A percentile compares a stretch with the other conserved stretches of the same genome.
phyloP scores from a whole-genome alignment of 2,329 filamentous ascomycete genomes.

The Gaeumannomyces tritici region DNA sequence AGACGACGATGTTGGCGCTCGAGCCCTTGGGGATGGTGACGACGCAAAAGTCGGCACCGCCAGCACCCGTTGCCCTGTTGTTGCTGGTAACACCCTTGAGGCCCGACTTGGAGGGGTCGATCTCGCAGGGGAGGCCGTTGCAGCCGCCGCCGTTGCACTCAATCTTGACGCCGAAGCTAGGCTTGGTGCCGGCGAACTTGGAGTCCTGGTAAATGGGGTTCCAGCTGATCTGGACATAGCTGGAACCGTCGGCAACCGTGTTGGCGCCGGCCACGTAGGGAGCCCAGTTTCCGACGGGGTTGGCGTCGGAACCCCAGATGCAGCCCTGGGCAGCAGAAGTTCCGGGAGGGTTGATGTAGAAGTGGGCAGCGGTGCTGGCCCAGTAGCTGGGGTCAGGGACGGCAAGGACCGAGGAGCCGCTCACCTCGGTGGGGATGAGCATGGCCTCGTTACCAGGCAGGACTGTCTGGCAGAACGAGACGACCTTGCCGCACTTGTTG shows the following conservation, averaged over 20 bases:
- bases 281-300: conserved; percentile 65
- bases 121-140: conserved; percentile 65
- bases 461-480: conserved; percentile 73
- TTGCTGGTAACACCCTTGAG: conserved; percentile 51
- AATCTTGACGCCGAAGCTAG: conserved; percentile 60
- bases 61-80: conserved; percentile 48
- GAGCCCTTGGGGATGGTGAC: conserved; percentile 61
- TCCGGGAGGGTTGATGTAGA: conserved; percentile 71
- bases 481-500: conserved; percentile 52
- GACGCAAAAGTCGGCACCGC: conserved; percentile 63
- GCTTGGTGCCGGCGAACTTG: conserved; percentile 43
- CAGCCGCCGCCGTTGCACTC: conserved; percentile 55
- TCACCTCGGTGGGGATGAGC: conserved; percentile 68
- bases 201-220: conserved; percentile 63
- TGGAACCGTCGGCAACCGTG: conserved; percentile 52
- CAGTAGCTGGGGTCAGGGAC: conserved; percentile 64
- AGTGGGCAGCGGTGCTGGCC: conserved; percentile 65
- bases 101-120: conserved; percentile 47
- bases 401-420: conserved; percentile 48
- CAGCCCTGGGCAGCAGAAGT: conserved; percentile 50
- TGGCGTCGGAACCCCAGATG: conserved; percentile 56
- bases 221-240: conserved; percentile 67
- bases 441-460: conserved; percentile 73
- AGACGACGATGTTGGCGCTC: conserved; percentile 59
- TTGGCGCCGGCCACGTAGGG: conserved; percentile 72